Conservation (phyloP, 1,284 basidiomycete species). For the Agroathelia rolfsii region DNA sequence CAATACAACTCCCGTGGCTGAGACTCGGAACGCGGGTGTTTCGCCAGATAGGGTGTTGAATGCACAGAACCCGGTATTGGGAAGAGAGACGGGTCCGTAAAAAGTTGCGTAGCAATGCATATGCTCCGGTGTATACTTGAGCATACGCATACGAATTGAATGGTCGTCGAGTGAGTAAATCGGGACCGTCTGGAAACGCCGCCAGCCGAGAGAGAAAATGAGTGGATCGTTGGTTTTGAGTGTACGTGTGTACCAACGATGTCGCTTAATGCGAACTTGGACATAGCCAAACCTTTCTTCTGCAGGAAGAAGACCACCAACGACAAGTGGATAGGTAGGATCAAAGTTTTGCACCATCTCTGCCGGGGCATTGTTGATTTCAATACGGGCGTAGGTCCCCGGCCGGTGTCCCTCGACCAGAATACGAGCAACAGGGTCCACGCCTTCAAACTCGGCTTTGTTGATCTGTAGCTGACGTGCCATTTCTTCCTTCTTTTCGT, state of each 20-base stretch:
- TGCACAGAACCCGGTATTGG: constrained; percentile 97
- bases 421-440: constrained; percentile 72
- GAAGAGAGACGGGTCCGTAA: constrained; percentile 82
- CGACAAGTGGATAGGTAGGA: constrained; percentile 81
- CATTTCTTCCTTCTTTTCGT: constrained; percentile 88
- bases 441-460: constrained; percentile 74
- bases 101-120: constrained; percentile 99
- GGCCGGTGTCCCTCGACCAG: constrained; percentile 88
- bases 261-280: constrained; percentile 93
- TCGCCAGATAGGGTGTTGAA: constrained; percentile 79
- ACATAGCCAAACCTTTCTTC: constrained; percentile 92
- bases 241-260: constrained; percentile 88
- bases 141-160: constrained; percentile 94
- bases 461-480: constrained; percentile 80
- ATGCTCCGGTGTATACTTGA: constrained; percentile 99
- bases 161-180: constrained; percentile 97
- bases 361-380: constrained; percentile 76
- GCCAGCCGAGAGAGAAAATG: constrained; percentile 93
- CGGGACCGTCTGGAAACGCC: constrained; percentile 90
- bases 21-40: constrained; percentile 75
- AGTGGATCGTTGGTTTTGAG: constrained; percentile 98
- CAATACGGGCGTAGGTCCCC: constrained; percentile 91
- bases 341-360: constrained; percentile 95
- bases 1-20: constrained; percentile 90
- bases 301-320: constrained; percentile 86